These are phyloP conservation scores for Solanum infundibuliforme DNA, from an alignment of 257 asterid species.

Conservation along the genomic window DNA sequence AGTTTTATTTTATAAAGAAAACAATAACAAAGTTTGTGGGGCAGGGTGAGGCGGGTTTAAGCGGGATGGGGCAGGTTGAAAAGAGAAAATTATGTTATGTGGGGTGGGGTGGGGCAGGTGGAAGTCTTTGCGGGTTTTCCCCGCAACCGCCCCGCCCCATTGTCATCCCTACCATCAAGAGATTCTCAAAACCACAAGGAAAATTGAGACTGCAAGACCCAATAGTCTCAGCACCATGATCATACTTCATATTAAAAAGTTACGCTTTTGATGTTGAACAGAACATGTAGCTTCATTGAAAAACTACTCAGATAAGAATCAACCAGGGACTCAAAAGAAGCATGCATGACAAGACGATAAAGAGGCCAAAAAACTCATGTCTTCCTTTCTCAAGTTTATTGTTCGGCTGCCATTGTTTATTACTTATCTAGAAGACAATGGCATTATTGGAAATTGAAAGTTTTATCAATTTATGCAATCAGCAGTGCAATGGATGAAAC, in stretches of 20 bases:
- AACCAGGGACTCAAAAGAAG: background rate
- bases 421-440: background rate
- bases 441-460: background rate
- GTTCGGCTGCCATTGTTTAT: background rate
- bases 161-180: background rate
- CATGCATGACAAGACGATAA: background rate
- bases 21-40: background rate
- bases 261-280: background rate
- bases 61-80: rapidly evolving
- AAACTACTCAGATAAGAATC: background rate
- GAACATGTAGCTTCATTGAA: background rate
- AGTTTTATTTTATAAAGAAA: background rate
- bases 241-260: background rate
- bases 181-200: background rate
- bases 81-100: background rate
- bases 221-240: background rate
- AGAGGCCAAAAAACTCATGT: background rate
- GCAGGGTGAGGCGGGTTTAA: background rate
- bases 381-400: background rate
- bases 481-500: background rate
- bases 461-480: background rate
- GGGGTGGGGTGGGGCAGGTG: background rate
- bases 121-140: background rate
- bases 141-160: background rate
- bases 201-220: background rate